These are phyloP conservation scores for Pulveroboletus sp. DNA, from an alignment of 768 basidiomycete species.

Conservation along the genomic window DNA sequence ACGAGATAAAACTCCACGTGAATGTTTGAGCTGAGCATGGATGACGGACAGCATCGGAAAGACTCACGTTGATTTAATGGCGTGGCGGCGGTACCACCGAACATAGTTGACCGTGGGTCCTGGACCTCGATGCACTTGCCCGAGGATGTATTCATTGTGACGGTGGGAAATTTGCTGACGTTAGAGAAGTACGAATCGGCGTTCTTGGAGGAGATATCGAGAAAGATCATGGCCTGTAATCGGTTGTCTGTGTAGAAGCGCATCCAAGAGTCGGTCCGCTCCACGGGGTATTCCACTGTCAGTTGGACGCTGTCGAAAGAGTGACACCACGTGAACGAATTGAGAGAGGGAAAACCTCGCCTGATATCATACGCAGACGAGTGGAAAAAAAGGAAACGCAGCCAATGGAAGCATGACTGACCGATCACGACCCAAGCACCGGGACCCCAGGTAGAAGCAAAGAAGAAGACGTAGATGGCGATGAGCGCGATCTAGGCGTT, in stretches of 20 bases:
- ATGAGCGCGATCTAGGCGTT: slow-evolving; percentile 59
- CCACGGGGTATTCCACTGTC: slow-evolving; percentile 77
- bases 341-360: slow-evolving; percentile 81
- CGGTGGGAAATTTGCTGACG: slow-evolving; percentile 48
- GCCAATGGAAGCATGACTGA: not conserved
- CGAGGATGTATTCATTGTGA: slow-evolving; percentile 41
- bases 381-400: not conserved
- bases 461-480: slow-evolving; percentile 46
- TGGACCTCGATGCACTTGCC: slow-evolving; percentile 37
- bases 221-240: slow-evolving; percentile 48
- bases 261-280: slow-evolving; percentile 59
- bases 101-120: slow-evolving; percentile 47
- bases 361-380: slow-evolving; percentile 45
- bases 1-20: slow-evolving; percentile 72
- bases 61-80: slow-evolving; percentile 37
- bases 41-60: not conserved
- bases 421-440: slow-evolving; percentile 47
- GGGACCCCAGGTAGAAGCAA: slow-evolving; percentile 63
- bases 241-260: slow-evolving; percentile 53
- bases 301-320: slow-evolving; percentile 71
- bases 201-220: slow-evolving; percentile 40
- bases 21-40: slow-evolving; percentile 10
- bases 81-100: slow-evolving; percentile 42
- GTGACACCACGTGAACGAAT: slow-evolving; percentile 83
- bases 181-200: slow-evolving; percentile 50